Evolutionary conservation across 306 rosid genomes (phyloP).

Genomic region (Malus asiatica): DNA sequence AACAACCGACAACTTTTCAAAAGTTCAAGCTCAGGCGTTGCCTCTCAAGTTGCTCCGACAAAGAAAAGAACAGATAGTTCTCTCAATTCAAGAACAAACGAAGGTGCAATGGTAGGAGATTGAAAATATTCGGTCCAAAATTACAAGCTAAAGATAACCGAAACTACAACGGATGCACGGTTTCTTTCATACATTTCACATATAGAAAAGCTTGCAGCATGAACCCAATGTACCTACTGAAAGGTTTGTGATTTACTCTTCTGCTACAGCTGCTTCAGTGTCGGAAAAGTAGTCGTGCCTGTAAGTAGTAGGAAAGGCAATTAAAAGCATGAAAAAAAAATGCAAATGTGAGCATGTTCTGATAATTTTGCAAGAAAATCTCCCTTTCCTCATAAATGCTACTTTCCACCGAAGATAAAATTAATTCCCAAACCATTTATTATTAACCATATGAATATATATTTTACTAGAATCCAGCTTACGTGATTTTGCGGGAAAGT

Average conservation of each 20-base stretch:
- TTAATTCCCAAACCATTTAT: not conserved
- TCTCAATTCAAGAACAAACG: not conserved
- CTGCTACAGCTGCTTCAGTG: conserved; percentile 4
- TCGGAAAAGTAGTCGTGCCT: conserved; percentile 12
- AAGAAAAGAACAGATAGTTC: not conserved
- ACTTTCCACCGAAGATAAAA: not conserved
- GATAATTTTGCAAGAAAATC: not conserved
- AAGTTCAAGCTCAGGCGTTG: not conserved
- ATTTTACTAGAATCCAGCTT: not conserved
- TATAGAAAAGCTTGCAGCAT: not conserved
- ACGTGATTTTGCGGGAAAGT: conserved; percentile 5
- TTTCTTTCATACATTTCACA: not conserved
- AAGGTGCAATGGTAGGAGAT: not conserved
- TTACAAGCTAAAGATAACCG: not conserved
- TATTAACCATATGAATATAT: not conserved
- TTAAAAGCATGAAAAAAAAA: not conserved
- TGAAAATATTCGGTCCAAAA: not conserved
- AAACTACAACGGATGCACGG: not conserved
- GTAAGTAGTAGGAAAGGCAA: not conserved
- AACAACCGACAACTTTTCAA: not conserved
- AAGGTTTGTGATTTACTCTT: not conserved
- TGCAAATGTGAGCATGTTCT: not conserved
- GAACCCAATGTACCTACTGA: not conserved
- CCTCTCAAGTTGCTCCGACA: not conserved
- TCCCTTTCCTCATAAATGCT: not conserved